Evolutionary conservation across 2,329 filamentous ascomycete genomes (phyloP).

Genomic region (Ceratocystis cacaofunesta): DNA sequence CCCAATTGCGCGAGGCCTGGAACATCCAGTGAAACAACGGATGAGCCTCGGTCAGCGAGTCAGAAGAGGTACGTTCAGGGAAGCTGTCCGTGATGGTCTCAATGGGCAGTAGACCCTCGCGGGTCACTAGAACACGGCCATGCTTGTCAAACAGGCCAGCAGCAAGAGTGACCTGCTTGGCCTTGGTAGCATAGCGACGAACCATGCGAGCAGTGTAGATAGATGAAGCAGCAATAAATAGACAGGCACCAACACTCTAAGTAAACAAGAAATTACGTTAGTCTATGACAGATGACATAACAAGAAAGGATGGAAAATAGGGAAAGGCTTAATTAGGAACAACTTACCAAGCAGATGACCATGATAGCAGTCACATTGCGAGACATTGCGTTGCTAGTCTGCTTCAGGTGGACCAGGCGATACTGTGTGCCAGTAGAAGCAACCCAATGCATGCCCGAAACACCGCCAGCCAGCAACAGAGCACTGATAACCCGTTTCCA

Average conservation of each 20-base stretch:
- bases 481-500: conserved; percentile 59
- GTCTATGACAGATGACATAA: no score
- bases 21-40: conserved; percentile 81
- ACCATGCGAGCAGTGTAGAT: conserved; percentile 39
- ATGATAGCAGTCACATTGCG: conserved; percentile 56
- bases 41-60: conserved; percentile 62
- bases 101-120: conserved; percentile 53
- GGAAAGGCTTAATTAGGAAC: not conserved
- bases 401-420: conserved; percentile 35
- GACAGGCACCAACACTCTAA: conserved; percentile 46
- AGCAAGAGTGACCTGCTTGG: conserved; percentile 44
- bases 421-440: conserved; percentile 59
- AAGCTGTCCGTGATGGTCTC: conserved; percentile 69
- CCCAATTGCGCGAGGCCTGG: conserved; percentile 66
- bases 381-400: conserved; percentile 31
- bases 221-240: conserved; percentile 42
- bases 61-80: conserved; percentile 45
- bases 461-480: conserved; percentile 52
- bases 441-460: conserved; percentile 81
- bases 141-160: conserved; percentile 52
- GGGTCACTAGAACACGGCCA: conserved; percentile 53
- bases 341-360: conserved; percentile 52
- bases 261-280: not conserved
- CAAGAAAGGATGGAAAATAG: no score
- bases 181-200: conserved; percentile 40